phyloP scores from a whole-genome alignment of 352 stramenopile genomes.

The Globisporangium abappressorium region DNA sequence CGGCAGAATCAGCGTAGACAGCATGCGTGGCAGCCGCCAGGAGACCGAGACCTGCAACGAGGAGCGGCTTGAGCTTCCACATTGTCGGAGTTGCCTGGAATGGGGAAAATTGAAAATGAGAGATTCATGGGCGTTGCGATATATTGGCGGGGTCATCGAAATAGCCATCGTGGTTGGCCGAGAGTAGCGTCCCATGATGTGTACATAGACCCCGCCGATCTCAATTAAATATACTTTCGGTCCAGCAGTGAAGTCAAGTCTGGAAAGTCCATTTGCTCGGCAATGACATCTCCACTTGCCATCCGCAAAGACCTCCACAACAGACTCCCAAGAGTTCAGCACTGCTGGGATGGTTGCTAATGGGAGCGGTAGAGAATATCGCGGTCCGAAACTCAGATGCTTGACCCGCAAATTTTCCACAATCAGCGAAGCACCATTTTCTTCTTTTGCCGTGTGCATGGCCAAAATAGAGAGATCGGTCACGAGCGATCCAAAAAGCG shows the following conservation, averaged over 20 bases:
- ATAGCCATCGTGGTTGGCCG: background rate
- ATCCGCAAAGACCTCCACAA: background rate
- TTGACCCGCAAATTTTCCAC: background rate
- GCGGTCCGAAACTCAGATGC: background rate
- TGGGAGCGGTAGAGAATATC: background rate
- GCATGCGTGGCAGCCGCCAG: background rate
- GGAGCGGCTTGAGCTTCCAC: background rate
- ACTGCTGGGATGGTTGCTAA: background rate
- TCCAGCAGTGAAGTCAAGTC: background rate
- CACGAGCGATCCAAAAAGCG: background rate
- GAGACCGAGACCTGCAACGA: background rate
- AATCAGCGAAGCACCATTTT: background rate
- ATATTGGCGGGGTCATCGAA: background rate
- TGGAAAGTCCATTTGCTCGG: background rate
- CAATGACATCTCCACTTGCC: background rate
- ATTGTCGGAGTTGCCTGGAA: background rate
- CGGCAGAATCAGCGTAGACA: background rate
- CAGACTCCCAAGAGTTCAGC: background rate
- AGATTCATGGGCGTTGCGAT: background rate
- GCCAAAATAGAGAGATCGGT: background rate
- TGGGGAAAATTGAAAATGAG: background rate
- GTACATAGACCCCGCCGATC: background rate
- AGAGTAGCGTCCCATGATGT: background rate
- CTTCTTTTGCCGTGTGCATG: background rate
- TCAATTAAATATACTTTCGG: background rate